These are phyloP conservation scores for Pugionium dolabratum DNA, from an alignment of 345 rosid genomes.

Conservation along the genomic window DNA sequence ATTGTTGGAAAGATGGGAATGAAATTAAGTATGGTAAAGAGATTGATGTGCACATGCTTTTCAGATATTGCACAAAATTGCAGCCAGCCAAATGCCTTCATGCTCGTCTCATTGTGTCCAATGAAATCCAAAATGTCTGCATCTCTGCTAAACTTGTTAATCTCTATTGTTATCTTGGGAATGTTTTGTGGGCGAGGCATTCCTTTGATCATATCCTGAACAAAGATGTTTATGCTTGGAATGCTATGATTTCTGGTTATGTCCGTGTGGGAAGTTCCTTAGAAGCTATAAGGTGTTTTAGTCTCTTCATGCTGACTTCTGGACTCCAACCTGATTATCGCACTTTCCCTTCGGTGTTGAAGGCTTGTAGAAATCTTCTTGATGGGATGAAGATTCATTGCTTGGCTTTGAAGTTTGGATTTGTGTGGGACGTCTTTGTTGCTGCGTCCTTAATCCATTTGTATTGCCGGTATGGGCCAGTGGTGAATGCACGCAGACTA, in stretches of 20 bases:
- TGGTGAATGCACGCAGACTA: conserved; percentile 44
- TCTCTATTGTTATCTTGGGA: conserved; percentile 48
- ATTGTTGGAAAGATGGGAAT: conserved; percentile 14
- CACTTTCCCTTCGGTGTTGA: conserved; percentile 59
- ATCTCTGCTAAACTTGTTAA: conserved; percentile 50
- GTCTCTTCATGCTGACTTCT: conserved; percentile 46
- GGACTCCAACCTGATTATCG: conserved; percentile 61
- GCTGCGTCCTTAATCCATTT: conserved; percentile 61
- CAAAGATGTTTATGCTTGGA: conserved; percentile 57
- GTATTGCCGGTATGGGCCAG: conserved; percentile 49
- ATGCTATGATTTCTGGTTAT: conserved; percentile 58
- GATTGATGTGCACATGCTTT: conserved; percentile 42
- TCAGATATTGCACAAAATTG: conserved; percentile 44
- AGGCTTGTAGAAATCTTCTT: conserved; percentile 49
- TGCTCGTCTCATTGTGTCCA: conserved; percentile 45
- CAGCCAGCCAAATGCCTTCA: conserved; percentile 48
- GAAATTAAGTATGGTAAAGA: conserved; percentile 11
- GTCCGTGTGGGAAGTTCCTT: conserved; percentile 41
- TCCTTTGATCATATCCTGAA: conserved; percentile 43
- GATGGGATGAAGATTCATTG: conserved; percentile 60
- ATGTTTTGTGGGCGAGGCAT: conserved; percentile 35
- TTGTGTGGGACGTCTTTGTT: conserved; percentile 60
- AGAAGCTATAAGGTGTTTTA: conserved; percentile 52
- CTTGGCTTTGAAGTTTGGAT: conserved; percentile 54
- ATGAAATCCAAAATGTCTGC: conserved; percentile 35